Evolutionary conservation across 306 rosid genomes (phyloP), one percentile per base, ranked within the genome.

Genomic region (Begonia peltatifolia): DNA sequence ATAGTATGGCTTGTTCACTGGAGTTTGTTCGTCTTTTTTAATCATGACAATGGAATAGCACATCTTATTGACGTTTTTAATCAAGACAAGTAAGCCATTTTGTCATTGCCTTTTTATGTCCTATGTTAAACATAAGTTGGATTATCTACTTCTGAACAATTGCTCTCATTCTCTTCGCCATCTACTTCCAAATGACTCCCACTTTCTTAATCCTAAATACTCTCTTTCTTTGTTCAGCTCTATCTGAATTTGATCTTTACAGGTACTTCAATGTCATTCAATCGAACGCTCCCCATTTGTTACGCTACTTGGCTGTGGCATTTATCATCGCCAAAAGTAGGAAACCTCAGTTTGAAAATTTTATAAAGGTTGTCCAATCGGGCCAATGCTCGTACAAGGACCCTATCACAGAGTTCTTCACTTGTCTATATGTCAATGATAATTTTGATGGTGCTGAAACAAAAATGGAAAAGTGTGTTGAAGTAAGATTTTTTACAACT

Each of bases 381-480:
- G 97, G 85, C 70, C 97, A 85, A 51, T 71, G 75, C 63, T 85
- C 95, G 18, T 90, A 78, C 41, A 71, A 78, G 58, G 97, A 90
- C 47, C 95, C 97, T 41, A 85, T 90, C 54, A 85, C 95, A 0
- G 97, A 90, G 67, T 90, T 90, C 70, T 67, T 90, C 74, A 85
- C 87, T 35, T 83, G 95, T 58, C 82, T 90, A 14, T 90, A 83
- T 61, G 84, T 90, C 63, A 85, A 85, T 71, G 83, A 85, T 74
- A 87, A 90, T 72, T 90, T 90, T 62, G 97, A 90, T 61, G 94
- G 83, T 35, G 95, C 95, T 25, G 94, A 90, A 58, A 76, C 80
- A 80, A 90, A 90, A 79, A 90, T 90, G 95, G 78, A 67, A 63
- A 94, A 85, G 72, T 90, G 97, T 57, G 95, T 82, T 81, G 94